Conservation (phyloP, 2,329 filamentous ascomycete genomes). For the Thermochaetoides dissita region DNA sequence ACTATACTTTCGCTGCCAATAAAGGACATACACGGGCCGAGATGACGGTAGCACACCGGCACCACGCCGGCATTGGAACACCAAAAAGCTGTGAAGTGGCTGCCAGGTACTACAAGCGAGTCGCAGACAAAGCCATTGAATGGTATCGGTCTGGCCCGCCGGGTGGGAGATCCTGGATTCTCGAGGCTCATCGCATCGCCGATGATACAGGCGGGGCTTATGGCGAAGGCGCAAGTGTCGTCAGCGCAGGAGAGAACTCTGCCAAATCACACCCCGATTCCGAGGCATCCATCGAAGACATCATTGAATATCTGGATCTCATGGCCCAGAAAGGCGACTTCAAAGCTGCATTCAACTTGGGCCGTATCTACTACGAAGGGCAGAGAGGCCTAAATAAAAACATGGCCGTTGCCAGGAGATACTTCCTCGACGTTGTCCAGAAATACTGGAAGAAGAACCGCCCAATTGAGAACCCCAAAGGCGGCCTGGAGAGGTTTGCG, state of each 20-base stretch:
- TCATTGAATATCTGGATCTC: slow-evolving; percentile 84
- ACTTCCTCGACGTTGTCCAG: slow-evolving; percentile 67
- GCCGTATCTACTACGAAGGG: slow-evolving; percentile 78
- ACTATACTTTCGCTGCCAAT: slow-evolving; percentile 86
- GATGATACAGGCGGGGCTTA: slow-evolving; percentile 89
- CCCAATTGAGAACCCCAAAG: slow-evolving; percentile 52
- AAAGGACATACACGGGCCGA: slow-evolving; percentile 72
- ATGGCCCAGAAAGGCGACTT: slow-evolving; percentile 83
- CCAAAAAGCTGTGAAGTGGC: slow-evolving; percentile 75
- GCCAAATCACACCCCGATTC: slow-evolving; percentile 62
- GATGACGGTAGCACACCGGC: slow-evolving; percentile 83
- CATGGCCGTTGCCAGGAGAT: slow-evolving; percentile 58
- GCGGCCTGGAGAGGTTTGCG: slow-evolving; percentile 62
- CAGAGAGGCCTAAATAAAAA: slow-evolving; percentile 61
- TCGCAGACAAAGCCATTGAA: slow-evolving; percentile 80
- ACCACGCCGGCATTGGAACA: slow-evolving; percentile 73
- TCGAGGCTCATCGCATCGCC: slow-evolving; percentile 70
- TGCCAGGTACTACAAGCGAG: slow-evolving; percentile 77
- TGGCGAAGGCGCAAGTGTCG: slow-evolving; percentile 83
- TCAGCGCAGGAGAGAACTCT: slow-evolving; percentile 74
- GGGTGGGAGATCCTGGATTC: slow-evolving; percentile 64
- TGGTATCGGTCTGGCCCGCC: slow-evolving; percentile 86
- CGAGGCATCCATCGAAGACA: slow-evolving; percentile 78
- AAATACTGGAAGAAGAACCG: slow-evolving; percentile 80
- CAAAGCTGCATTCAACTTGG: slow-evolving; percentile 74